Percentiles rank a stretch among this genome's conserved stretches.
phyloP scores from a whole-genome alignment of 2,329 filamentous ascomycete genomes.

The Fusarium veterinarium region DNA sequence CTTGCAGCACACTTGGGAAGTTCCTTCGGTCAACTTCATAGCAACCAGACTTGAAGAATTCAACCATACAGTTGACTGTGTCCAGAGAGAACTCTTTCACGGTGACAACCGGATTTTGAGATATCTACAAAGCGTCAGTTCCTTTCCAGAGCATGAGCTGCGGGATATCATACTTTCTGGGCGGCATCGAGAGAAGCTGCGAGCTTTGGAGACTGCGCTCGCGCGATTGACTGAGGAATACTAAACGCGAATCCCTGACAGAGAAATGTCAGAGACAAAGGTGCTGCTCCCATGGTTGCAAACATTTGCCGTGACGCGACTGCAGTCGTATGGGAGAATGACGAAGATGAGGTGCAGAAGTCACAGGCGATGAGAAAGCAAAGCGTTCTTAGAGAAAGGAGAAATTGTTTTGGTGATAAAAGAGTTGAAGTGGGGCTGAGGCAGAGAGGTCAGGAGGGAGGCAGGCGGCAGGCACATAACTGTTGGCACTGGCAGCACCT shows the following conservation, averaged over 20 bases:
- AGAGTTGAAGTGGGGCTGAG: no score
- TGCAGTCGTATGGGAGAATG: not conserved
- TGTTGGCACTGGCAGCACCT: not conserved
- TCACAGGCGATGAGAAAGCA: not conserved
- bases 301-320: no score
- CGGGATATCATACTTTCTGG: not conserved
- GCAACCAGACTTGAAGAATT: not conserved
- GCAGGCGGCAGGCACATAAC: not conserved
- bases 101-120: not conserved
- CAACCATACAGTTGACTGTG: not conserved
- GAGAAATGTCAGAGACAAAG: not conserved
- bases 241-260: not conserved
- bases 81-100: not conserved
- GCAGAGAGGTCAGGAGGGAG: not conserved
- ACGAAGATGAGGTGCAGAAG: not conserved
- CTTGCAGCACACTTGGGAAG: not conserved
- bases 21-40: not conserved
- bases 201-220: not conserved
- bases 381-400: no score
- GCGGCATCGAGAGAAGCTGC: not conserved
- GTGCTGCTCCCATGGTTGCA: not conserved
- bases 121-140: not conserved
- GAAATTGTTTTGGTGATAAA: no score
- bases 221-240: not conserved
- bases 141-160: not conserved